Evolutionary conservation across 805 yeast genomes (phyloP).

Genomic region (Kazachstania martiniae): DNA sequence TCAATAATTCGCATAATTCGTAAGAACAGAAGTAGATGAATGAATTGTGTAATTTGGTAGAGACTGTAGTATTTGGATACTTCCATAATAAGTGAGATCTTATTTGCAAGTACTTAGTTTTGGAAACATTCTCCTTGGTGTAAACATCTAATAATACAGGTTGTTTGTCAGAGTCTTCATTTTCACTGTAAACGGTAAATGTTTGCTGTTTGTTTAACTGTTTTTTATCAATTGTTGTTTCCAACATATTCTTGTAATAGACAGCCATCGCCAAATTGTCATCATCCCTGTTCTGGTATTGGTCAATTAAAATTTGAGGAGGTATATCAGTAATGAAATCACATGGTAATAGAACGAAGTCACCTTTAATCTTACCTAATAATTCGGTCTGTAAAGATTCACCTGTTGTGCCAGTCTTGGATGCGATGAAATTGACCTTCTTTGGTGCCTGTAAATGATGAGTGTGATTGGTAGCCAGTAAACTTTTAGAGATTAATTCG

Average conservation of each 20-base stretch:
- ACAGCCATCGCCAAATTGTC: slow-evolving; percentile 63
- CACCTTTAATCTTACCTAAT: slow-evolving; percentile 32
- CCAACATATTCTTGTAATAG: slow-evolving; percentile 65
- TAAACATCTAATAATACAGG: slow-evolving; percentile 57
- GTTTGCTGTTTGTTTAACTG: slow-evolving; percentile 32
- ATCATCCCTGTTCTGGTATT: slow-evolving; percentile 61
- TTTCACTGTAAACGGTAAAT: slow-evolving; percentile 54
- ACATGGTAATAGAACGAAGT: slow-evolving; percentile 82
- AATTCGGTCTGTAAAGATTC: slow-evolving; percentile 40
- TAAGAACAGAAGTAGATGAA: slow-evolving; percentile 56
- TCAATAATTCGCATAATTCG: slow-evolving; percentile 41
- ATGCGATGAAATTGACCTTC: slow-evolving; percentile 32
- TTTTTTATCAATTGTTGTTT: slow-evolving; percentile 67
- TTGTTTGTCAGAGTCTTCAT: slow-evolving; percentile 28
- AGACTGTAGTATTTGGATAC: slow-evolving; percentile 66
- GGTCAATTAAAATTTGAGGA: slow-evolving; percentile 78
- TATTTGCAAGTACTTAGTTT: slow-evolving; percentile 59
- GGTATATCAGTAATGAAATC: slow-evolving; percentile 90
- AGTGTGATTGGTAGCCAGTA: slow-evolving; percentile 15
- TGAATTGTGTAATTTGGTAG: slow-evolving; percentile 65
- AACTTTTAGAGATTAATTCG: slow-evolving; percentile 15
- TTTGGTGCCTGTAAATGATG: slow-evolving; percentile 26
- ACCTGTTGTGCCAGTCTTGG: slow-evolving; percentile 51
- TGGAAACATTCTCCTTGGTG: slow-evolving; percentile 56
- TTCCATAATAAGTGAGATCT: slow-evolving; percentile 88